Base-by-base conservation (phyloP, 805 yeast species). In the Tetrapisispora arboricola region DNA sequence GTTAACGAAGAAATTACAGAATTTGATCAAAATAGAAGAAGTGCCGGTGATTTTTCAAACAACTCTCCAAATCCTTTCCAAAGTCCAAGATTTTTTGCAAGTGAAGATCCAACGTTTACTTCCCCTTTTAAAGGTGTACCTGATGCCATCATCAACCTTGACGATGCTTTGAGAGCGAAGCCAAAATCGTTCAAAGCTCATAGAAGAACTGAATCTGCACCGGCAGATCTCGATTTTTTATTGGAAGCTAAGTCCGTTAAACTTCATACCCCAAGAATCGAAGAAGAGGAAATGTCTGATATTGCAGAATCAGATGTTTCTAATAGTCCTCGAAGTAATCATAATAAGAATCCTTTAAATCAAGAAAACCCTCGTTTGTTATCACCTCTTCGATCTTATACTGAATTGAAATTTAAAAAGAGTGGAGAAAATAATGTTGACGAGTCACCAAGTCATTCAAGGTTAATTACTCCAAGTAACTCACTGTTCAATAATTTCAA, bases 181-280 rank as follows among this genome's bases (percentile, higher is more conserved):
- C 62, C 59, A 44, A 55, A 46, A 46, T 55, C 55, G 8, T 58
- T 58, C 32, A 45, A 52, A 37, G 47, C 59, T 6, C 79, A 74
- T 51, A 64, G 76, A 49, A 64, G 79, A 43, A 64, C 77, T 1
- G 80, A 74, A 53, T 70, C 76, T 31, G 79, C 80, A 0, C 78
- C 79, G 6, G 76, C 74, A 25, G 61, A 70, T 38, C 63, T 68
- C 28, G 63, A 64, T 61, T 42, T 43, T 47, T 10, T 32, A 47
- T n/a, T 39, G 18, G 30, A 30, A 4, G 32, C 38, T 16, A 27
- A 32, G 20, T 17, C 29, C 13, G 24, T 39, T 11, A 36, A 33
- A 22, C 19, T 33, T 2, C 34, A 36, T 11, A 22, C 36, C 2
- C 30, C 29, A 21, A 43, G 43, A 44, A 50, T 53, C 16, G 51